Evolutionary conservation across 192 early-diverging fungal species (phyloP), one percentile per base, ranked within the genome.

Genomic region (Coemansia sp.): DNA sequence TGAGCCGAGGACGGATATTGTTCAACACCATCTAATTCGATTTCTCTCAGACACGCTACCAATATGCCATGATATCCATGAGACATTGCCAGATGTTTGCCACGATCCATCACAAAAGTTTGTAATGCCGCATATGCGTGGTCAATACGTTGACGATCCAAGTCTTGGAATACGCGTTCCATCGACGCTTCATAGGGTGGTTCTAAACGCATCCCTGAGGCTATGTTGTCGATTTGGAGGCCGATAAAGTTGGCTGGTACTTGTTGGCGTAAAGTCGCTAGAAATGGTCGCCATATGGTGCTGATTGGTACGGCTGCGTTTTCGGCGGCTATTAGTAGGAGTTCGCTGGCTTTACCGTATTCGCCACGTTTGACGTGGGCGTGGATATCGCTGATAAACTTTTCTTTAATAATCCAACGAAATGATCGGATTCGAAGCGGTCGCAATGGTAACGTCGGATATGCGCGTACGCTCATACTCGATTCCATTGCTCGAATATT

Each of bases 321-420:
- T 34, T 66, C 65, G 0, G 72, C 38, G 1, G 67, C 65, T 16
- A 71, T 69, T 10, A 77, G 69, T 5, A 83, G 64, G 15, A 83
- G 59, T 13, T 68, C 72, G 67, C 80, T 78, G 33, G 73, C 76
- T 24, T 72, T 78, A 3, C 80, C 75, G 41, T 83, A 83, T 31
- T 83, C 80, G 1, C 67, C 43, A 24, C 51, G 72, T 40, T 70
- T 55, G 47, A 83, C 74, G 42, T 69, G 75, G 11, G 65, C 63
- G 59, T 75, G 59, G 16, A 78, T 72, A 29, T 78, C 76, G 59
- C 38, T 16, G n/a, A 74, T 36, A 2, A 75, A 34, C 41, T 80
- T 74, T 10, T 75, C 66, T 36, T 67, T 62, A 15, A 80, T 44
- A 4, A 59, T 55, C 52, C 52, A 55, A 3, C 52, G 52, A 5